These are phyloP conservation scores for Daedaleopsis sinensis DNA, from an alignment of 768 basidiomycete genomes.

Conservation along the genomic window DNA sequence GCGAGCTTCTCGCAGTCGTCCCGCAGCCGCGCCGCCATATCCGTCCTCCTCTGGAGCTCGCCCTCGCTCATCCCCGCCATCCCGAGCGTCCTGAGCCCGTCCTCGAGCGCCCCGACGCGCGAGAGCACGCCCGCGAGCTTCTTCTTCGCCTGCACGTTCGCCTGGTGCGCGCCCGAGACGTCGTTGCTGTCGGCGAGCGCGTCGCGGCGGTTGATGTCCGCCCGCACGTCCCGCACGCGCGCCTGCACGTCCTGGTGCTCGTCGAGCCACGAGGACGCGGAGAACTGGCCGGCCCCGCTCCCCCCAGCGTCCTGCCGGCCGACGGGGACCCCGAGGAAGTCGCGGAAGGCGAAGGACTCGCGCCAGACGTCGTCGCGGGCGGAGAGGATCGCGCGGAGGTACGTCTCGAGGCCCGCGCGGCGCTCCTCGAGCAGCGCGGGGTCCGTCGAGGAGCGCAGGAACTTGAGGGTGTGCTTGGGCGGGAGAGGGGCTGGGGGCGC, in stretches of 20 bases:
- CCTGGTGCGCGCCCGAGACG: conserved; percentile 70
- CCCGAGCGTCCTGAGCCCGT: conserved; percentile 66
- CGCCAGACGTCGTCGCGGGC: conserved; percentile 85
- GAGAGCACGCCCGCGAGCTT: conserved; percentile 77
- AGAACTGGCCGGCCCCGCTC: conserved; percentile 52
- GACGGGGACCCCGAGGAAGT: conserved; percentile 85
- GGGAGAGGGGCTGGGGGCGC: conserved; percentile 82
- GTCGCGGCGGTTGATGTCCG: conserved; percentile 87
- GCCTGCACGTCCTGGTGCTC: conserved; percentile 82
- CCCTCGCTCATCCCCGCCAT: conserved; percentile 82
- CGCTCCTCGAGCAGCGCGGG: conserved; percentile 76
- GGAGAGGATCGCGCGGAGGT: conserved; percentile 84
- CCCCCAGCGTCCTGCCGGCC: conserved; percentile 44
- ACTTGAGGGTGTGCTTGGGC: conserved; percentile 77
- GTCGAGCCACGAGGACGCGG: conserved; percentile 84
- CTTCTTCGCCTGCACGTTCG: conserved; percentile 85
- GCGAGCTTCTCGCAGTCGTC: conserved; percentile 91
- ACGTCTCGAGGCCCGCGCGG: conserved; percentile 73
- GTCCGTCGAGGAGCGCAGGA: conserved; percentile 62
- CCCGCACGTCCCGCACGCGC: conserved; percentile 78
- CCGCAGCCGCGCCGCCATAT: conserved; percentile 85
- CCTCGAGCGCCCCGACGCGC: conserved; percentile 71
- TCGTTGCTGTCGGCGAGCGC: conserved; percentile 78
- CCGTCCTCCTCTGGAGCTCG: conserved; percentile 87
- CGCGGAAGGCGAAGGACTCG: conserved; percentile 73